These are phyloP conservation scores for Maudiozyma bulderi DNA, from an alignment of 805 yeast genomes.

Conservation along the genomic window DNA sequence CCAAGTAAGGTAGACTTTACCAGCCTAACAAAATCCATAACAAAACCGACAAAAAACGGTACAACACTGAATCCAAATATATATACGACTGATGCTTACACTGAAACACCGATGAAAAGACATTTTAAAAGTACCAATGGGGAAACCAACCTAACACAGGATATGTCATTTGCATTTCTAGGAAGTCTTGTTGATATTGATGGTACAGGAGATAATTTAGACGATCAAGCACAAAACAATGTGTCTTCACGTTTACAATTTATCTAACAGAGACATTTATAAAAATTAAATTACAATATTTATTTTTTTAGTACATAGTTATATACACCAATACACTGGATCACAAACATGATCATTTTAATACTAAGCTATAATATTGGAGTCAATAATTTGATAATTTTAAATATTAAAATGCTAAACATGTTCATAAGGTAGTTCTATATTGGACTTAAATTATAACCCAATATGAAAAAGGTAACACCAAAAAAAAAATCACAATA, in stretches of 20 bases:
- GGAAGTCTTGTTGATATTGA: slow-evolving; percentile 25
- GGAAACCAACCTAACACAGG: slow-evolving; percentile 14
- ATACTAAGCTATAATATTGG: too few species aligned
- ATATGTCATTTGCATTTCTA: slow-evolving; percentile 38
- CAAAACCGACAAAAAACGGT: not conserved
- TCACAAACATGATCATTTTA: too few species aligned
- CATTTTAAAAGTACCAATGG: not conserved
- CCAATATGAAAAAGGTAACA: not conserved
- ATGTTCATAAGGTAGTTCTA: too few species aligned
- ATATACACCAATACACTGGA: too few species aligned
- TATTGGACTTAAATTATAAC: too few species aligned
- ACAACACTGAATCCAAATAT: not conserved
- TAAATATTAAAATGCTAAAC: too few species aligned
- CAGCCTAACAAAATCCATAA: slow-evolving; percentile 8
- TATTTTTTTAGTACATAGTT: not conserved
- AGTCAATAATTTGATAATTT: too few species aligned
- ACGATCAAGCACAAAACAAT: slow-evolving; percentile 8
- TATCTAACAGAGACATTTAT: not conserved
- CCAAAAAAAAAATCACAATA: not conserved
- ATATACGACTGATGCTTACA: not conserved
- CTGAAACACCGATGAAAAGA: not conserved
- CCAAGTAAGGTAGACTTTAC: slow-evolving; percentile 24
- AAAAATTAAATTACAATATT: not conserved
- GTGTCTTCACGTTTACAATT: slow-evolving; percentile 11
- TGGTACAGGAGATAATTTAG: slow-evolving; percentile 6